These are phyloP conservation scores for Xylaria sp. DNA, from an alignment of 2,329 filamentous ascomycete genomes.

Conservation along the genomic window DNA sequence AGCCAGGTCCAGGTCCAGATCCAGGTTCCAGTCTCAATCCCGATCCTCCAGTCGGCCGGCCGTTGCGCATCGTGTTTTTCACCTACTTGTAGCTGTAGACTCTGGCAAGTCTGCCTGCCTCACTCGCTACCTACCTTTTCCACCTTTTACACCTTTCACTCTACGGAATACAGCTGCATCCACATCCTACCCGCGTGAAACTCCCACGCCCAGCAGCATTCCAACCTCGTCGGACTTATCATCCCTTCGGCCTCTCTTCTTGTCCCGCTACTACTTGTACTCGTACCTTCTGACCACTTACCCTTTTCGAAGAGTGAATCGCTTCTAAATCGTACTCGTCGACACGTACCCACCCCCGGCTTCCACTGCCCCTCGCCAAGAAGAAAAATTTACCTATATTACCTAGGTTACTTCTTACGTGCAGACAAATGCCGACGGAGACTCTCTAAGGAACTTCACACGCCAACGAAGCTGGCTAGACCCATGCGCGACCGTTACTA, in stretches of 20 bases:
- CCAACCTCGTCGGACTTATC: constrained; percentile 4
- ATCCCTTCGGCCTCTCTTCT: constrained; percentile 11
- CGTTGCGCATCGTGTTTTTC: background rate
- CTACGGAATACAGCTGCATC: background rate
- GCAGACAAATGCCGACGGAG: constrained; percentile 18
- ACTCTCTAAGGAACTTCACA: constrained; percentile 20
- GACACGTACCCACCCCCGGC: constrained; percentile 14
- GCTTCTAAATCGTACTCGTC: constrained; percentile 4
- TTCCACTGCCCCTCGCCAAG: constrained; percentile 1
- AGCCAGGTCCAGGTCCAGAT: background rate
- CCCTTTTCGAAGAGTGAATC: constrained; percentile 1
- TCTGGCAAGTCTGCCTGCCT: background rate
- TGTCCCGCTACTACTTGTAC: background rate
- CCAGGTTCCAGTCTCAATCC: background rate
- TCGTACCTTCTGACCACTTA: too few relatives aligned
- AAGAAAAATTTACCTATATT: background rate
- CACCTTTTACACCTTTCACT: too few relatives aligned
- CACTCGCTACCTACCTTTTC: too few relatives aligned
- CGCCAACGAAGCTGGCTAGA: constrained; percentile 15
- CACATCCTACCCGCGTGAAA: constrained; percentile 12
- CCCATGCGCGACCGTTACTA: constrained; percentile 20
- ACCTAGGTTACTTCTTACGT: background rate
- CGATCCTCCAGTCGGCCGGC: background rate
- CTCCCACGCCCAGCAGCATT: constrained; percentile 16
- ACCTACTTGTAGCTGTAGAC: background rate